Evolutionary conservation across 345 rosid genomes (phyloP).

Genomic region (Brassica nigra): DNA sequence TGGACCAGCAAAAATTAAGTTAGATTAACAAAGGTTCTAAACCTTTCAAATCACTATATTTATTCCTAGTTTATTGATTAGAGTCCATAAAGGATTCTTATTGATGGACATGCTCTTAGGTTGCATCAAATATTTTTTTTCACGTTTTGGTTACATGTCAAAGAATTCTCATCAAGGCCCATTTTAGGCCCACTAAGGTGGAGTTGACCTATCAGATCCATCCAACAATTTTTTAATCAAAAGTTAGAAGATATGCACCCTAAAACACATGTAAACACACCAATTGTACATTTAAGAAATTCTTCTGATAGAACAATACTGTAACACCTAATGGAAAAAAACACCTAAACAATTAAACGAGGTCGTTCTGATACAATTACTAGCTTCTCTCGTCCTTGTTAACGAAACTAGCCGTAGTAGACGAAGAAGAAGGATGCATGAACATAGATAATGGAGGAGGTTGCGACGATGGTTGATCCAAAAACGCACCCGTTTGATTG

Average conservation of each 20-base stretch:
- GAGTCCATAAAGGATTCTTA: too few species aligned
- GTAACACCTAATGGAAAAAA: constrained; percentile 17
- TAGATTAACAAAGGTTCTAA: too few species aligned
- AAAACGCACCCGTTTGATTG: constrained; percentile 28
- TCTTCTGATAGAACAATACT: constrained; percentile 12
- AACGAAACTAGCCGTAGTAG: constrained; percentile 38
- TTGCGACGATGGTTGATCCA: constrained; percentile 34
- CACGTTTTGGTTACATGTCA: neutral
- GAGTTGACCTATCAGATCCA: neutral
- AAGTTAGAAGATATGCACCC: neutral
- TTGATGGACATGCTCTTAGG: too few species aligned
- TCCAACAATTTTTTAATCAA: neutral
- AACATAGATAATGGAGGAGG: constrained; percentile 52
- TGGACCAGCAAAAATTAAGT: too few species aligned
- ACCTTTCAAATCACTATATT: too few species aligned
- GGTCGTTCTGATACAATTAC: neutral
- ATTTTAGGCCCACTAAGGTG: neutral
- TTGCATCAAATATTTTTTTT: neutral
- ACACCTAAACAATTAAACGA: neutral
- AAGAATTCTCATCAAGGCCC: neutral
- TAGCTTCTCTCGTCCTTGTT: constrained; percentile 50
- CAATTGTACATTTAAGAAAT: constrained; percentile 5
- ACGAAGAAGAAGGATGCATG: constrained; percentile 39
- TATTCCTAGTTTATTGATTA: too few species aligned
- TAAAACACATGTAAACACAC: neutral